Evolutionary conservation across 768 basidiomycete genomes (phyloP), one percentile per base, ranked within the genome.

Genomic region (Mycena chlorophos): DNA sequence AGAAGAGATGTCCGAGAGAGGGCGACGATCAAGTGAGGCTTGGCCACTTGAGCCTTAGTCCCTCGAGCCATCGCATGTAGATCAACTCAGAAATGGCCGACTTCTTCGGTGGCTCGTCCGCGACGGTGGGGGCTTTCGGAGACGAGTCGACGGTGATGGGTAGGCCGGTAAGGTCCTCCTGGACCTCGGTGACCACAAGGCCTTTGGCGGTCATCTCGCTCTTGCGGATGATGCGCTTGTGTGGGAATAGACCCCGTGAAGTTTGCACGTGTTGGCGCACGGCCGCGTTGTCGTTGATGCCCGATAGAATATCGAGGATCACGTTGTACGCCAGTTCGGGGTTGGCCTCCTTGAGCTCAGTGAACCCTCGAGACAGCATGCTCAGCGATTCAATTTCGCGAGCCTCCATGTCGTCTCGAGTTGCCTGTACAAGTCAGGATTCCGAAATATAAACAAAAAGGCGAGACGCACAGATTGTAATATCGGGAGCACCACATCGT

Each of bases 41-140:
- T 4, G 91, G 91, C 94, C 94, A 95, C 69, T 92, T 94, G 66
- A 94, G 76, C 71, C 85, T 88, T 51, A 97, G 73, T 3, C 94
- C 94, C 66, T 97, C 91, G 23, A 98, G 75, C 95, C 96, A 98
- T 47, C 96, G 85, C 81, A 95, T 87, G 69, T 98, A 98, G n/a
- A 98, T 75, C 60, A 98, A 80, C 69, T 98, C 96, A 20, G 94
- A 91, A 26, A 98, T 94, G 5, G 95, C 94, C 52, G 92, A 94
- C 69, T 87, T 89, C 59, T 84, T 81, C 51, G 79, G 77, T 28
- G 77, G 65, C 27, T 84, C 79, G 22, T 75, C 74, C 39, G 60
- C n/a, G n/a, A n/a, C n/a, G n/a, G n/a, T n/a, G n/a, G n/a, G n/a
- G n/a, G n/a, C 62, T 63, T 73, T 75, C 22, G 54, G 66, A 4